phyloP scores from a whole-genome alignment of 495 filamentous ascomycete species.

The Penicillium odoratum region DNA sequence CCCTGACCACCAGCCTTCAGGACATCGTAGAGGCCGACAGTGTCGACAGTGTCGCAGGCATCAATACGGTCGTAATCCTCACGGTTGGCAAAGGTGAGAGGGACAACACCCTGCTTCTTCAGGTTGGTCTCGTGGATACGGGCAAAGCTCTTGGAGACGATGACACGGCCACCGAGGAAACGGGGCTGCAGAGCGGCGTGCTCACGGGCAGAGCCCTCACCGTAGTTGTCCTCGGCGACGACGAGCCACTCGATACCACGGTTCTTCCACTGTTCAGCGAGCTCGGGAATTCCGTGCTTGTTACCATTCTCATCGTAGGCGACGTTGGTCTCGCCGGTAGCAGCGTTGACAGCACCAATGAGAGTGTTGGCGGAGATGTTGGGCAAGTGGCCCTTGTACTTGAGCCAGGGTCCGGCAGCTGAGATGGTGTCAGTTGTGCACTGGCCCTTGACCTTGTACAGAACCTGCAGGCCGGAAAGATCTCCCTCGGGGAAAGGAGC shows the following conservation, averaged over 20 bases:
- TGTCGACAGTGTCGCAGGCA: slow-evolving; percentile 78
- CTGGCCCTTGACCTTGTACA: slow-evolving; percentile 94
- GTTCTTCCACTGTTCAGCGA: slow-evolving; percentile 78
- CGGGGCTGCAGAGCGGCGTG: slow-evolving; percentile 96
- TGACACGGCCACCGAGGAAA: slow-evolving; percentile 84
- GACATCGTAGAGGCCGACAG: slow-evolving; percentile 79
- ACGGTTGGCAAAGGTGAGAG: slow-evolving; percentile 82
- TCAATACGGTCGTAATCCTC: slow-evolving; percentile 82
- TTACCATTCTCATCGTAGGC: slow-evolving; percentile 80
- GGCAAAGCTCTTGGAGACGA: slow-evolving; percentile 89
- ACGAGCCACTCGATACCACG: slow-evolving; percentile 76
- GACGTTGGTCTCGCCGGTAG: slow-evolving; percentile 86
- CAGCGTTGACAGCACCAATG: slow-evolving; percentile 89
- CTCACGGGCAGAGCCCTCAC: slow-evolving; percentile 91
- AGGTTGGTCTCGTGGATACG: slow-evolving; percentile 98
- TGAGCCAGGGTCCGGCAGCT: slow-evolving; percentile 94
- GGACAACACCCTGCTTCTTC: slow-evolving; percentile 98
- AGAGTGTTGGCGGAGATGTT: slow-evolving; percentile 97
- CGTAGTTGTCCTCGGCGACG: slow-evolving; percentile 97
- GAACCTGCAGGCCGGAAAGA: slow-evolving; percentile 63
- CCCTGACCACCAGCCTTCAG: slow-evolving; percentile 76
- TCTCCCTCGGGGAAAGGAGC: slow-evolving; percentile 76
- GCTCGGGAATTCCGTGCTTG: slow-evolving; percentile 70
- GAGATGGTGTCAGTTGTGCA: slow-evolving; percentile 99
- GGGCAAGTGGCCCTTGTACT: slow-evolving; percentile 97